Evolutionary conservation across 371 early-diverging fungal genomes (phyloP).

Genomic region (Mortierella sp.): DNA sequence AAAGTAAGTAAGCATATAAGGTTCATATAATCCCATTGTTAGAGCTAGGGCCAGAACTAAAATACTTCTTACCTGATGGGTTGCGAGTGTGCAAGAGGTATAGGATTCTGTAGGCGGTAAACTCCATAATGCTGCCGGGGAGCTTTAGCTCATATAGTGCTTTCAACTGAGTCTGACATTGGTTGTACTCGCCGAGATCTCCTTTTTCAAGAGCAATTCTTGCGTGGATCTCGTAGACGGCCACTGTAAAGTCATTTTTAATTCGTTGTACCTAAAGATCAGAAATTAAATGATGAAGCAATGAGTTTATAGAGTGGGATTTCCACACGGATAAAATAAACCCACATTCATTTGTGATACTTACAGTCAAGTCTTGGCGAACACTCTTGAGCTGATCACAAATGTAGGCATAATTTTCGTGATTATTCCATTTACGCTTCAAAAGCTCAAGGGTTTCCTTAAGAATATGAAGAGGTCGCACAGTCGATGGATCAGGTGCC

Average conservation of each 20-base stretch:
- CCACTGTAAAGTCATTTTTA: constrained; percentile 90
- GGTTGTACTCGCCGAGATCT: constrained; percentile 97
- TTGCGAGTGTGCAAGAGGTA: constrained; percentile 92
- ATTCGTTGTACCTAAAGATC: constrained; percentile 86
- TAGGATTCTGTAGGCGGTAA: constrained; percentile 91
- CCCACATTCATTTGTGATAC: too few species aligned
- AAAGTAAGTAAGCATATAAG: background rate
- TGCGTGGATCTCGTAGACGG: constrained; percentile 94
- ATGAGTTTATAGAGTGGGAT: background rate
- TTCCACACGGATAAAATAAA: too few species aligned
- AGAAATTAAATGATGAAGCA: background rate
- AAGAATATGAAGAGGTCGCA: constrained; percentile 87
- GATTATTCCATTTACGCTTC: constrained; percentile 81
- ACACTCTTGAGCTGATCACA: constrained; percentile 96
- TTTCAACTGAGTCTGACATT: constrained; percentile 94
- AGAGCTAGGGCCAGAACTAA: background rate
- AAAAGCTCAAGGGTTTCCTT: constrained; percentile 81
- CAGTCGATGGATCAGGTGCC: constrained; percentile 92
- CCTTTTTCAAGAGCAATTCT: constrained; percentile 94
- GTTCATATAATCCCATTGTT: background rate
- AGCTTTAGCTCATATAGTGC: constrained; percentile 80
- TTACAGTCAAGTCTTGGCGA: constrained; percentile 94
- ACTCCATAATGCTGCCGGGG: constrained; percentile 84
- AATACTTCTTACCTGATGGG: constrained; percentile 70
- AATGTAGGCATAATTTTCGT: constrained; percentile 89